Evolutionary conservation across 1,284 basidiomycete genomes (phyloP).

Genomic region (Cryptococcus hybrid): DNA sequence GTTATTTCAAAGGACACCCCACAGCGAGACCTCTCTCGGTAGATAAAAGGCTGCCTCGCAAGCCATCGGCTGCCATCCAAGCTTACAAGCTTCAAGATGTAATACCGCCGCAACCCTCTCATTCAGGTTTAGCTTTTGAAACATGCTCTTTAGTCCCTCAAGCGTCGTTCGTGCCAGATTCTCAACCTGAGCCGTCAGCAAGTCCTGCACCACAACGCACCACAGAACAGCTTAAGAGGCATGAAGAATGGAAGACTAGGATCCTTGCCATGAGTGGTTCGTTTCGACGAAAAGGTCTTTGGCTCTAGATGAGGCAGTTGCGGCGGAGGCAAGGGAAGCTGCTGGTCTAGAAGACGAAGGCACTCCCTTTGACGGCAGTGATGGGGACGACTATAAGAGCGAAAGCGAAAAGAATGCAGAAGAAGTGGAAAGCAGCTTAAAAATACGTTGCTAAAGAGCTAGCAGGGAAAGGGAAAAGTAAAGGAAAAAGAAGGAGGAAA

Average conservation of each 20-base stretch:
- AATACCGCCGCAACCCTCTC: background rate
- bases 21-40: background rate
- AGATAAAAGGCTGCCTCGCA: slow-evolving; percentile 1
- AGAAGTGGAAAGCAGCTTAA: slow-evolving; percentile 21
- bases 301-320: slow-evolving; percentile 48
- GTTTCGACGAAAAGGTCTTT: slow-evolving; percentile 37
- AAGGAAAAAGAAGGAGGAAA: slow-evolving; percentile 52
- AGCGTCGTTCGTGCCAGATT: background rate
- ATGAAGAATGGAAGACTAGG: slow-evolving; percentile 34
- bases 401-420: slow-evolving; percentile 20
- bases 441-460: slow-evolving; percentile 30
- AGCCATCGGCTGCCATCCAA: slow-evolving; percentile 3
- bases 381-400: slow-evolving; percentile 12
- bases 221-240: slow-evolving; percentile 29
- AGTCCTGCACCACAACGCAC: slow-evolving; percentile 13
- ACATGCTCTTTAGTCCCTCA: slow-evolving; percentile 9
- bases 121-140: slow-evolving; percentile 31
- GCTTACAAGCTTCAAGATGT: slow-evolving; percentile 20
- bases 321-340: slow-evolving; percentile 28
- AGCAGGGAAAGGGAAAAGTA: slow-evolving; percentile 29
- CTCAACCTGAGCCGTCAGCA: slow-evolving; percentile 3
- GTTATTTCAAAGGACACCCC: slow-evolving; percentile 21
- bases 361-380: slow-evolving; percentile 15
- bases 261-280: slow-evolving; percentile 26
- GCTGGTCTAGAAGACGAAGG: slow-evolving; percentile 16